Conservation (phyloP, 179 eudicot species). For the Silene coronaria region DNA sequence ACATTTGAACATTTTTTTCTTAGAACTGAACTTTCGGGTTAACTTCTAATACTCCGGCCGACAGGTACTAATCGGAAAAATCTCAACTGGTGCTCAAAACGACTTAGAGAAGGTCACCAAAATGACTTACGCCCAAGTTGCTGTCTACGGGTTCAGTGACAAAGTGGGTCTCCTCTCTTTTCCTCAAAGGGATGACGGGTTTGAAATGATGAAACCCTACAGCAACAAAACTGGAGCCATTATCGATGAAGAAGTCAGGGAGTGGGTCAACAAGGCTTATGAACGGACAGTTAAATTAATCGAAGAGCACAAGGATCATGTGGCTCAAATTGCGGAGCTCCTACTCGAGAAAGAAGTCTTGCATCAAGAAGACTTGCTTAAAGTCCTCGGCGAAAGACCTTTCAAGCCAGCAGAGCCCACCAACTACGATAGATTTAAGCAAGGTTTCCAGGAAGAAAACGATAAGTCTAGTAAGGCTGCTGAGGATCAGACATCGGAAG, state of each 20-base stretch:
- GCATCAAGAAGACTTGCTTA: constrained; percentile 68
- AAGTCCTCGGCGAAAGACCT: constrained; percentile 73
- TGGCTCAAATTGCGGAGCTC: constrained; percentile 68
- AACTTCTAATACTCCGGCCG: not conserved
- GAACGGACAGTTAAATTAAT: constrained; percentile 48
- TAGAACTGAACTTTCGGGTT: not conserved
- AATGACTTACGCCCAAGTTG: constrained; percentile 87
- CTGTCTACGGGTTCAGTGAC: constrained; percentile 75
- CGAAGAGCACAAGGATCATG: constrained; percentile 66
- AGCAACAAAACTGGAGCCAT: constrained; percentile 72
- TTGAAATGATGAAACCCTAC: constrained; percentile 68
- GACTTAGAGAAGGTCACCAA: constrained; percentile 82
- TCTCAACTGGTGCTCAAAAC: constrained; percentile 81
- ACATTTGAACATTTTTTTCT: not conserved
- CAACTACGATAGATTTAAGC: constrained; percentile 63
- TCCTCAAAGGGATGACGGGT: constrained; percentile 67
- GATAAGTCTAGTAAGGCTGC: constrained; percentile 21
- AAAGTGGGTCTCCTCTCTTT: constrained; percentile 83
- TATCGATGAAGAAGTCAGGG: constrained; percentile 74
- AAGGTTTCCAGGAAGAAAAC: constrained; percentile 47
- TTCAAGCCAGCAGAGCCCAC: constrained; percentile 52
- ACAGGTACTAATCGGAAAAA: constrained; percentile 71
- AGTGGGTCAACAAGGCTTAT: constrained; percentile 75
- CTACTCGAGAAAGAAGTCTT: constrained; percentile 72
- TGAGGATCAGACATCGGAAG: constrained; percentile 34